These are phyloP conservation scores for Sclerotinia nivalis DNA, from an alignment of 2,329 filamentous ascomycete species.

Conservation along the genomic window DNA sequence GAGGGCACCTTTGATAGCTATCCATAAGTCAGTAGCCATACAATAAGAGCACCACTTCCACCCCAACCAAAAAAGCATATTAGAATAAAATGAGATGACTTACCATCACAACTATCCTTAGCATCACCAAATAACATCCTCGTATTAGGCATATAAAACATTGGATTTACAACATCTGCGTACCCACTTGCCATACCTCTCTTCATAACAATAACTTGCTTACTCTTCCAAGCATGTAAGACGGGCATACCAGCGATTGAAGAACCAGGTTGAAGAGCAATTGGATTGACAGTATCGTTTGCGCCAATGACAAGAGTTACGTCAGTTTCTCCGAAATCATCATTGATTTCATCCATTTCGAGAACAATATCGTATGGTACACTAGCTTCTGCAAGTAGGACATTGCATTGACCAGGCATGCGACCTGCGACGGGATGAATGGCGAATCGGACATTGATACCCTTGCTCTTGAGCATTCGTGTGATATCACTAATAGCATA, in stretches of 20 bases:
- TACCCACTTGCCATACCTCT: slow-evolving; percentile 85
- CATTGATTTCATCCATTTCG: slow-evolving; percentile 96
- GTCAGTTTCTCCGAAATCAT: slow-evolving; percentile 84
- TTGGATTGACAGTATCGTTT: slow-evolving; percentile 91
- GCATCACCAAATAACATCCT: slow-evolving; percentile 94
- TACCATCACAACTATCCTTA: slow-evolving; percentile 78
- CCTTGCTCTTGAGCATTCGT: slow-evolving; percentile 68
- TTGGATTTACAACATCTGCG: slow-evolving; percentile 87
- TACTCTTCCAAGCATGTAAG: slow-evolving; percentile 89
- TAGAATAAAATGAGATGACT: slow-evolving; percentile 26
- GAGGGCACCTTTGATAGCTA: slow-evolving; percentile 33
- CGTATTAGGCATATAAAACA: slow-evolving; percentile 89
- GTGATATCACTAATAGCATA: slow-evolving; percentile 87
- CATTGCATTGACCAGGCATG: slow-evolving; percentile 94
- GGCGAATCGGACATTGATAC: slow-evolving; percentile 81
- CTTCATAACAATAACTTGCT: slow-evolving; percentile 93
- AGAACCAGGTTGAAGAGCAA: slow-evolving; percentile 78
- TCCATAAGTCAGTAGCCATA: slow-evolving; percentile 47
- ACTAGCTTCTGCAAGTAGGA: slow-evolving; percentile 81
- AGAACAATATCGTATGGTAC: slow-evolving; percentile 91
- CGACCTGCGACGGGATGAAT: slow-evolving; percentile 88
- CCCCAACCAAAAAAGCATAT: background rate
- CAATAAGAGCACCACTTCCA: slow-evolving; percentile 35
- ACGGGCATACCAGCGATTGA: slow-evolving; percentile 93
- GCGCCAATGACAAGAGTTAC: slow-evolving; percentile 87